These are phyloP conservation scores for Trichoderma sp. DNA, from an alignment of 2,329 filamentous ascomycete species.

Conservation along the genomic window DNA sequence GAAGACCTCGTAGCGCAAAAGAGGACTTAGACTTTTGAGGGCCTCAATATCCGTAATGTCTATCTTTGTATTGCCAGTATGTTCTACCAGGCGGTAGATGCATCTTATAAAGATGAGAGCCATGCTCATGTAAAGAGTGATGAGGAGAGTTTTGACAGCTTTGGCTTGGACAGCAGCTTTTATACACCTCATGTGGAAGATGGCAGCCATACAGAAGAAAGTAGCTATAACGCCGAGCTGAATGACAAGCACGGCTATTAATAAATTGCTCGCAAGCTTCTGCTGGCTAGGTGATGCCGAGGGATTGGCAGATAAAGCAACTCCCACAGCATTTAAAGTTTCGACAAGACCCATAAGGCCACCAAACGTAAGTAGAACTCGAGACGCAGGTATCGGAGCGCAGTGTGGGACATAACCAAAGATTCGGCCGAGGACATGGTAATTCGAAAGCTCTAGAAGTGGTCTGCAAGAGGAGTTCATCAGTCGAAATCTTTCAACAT, in stretches of 20 bases:
- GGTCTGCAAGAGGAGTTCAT: neutral
- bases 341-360: conserved; percentile 1
- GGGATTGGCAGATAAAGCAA: neutral
- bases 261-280: neutral
- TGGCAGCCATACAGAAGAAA: neutral
- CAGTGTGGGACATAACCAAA: conserved; percentile 2
- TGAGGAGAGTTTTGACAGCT: neutral
- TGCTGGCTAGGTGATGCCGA: neutral
- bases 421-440: neutral
- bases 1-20: conserved; percentile 1
- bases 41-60: neutral
- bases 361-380: neutral
- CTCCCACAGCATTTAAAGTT: neutral
- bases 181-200: neutral
- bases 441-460: neutral
- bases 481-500: neutral
- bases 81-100: neutral
- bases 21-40: neutral
- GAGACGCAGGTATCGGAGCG: neutral
- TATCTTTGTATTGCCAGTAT: conserved; percentile 1
- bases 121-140: neutral
- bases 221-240: neutral
- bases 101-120: conserved; percentile 2
- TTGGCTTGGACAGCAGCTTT: neutral
- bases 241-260: neutral